Conservation (phyloP, 495 filamentous ascomycete species). For the Tuber magnatum region DNA sequence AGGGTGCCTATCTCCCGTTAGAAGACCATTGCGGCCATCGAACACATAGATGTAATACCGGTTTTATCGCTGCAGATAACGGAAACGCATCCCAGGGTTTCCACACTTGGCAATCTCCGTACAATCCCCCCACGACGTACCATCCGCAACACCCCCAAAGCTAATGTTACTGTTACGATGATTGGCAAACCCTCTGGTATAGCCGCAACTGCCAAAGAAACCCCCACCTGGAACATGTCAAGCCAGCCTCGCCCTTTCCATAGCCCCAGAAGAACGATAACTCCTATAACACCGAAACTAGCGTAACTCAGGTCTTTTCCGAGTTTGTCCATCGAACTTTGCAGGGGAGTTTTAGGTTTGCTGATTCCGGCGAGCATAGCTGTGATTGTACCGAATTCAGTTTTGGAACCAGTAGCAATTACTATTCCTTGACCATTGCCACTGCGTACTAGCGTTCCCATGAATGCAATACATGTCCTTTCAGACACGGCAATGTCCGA, state of each 20-base stretch:
- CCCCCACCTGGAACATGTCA: conserved; percentile 96
- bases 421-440: conserved; percentile 96
- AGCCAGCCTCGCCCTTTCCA: conserved; percentile 80
- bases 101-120: conserved; percentile 87
- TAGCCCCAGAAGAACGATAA: conserved; percentile 84
- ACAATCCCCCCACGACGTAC: conserved; percentile 89
- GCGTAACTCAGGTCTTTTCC: conserved; percentile 91
- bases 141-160: conserved; percentile 91
- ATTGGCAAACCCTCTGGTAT: conserved; percentile 97
- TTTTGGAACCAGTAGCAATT: conserved; percentile 83
- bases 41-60: conserved; percentile 43
- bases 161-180: conserved; percentile 94
- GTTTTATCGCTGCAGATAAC: conserved; percentile 99
- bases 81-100: conserved; percentile 95
- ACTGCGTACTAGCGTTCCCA: conserved; percentile 93
- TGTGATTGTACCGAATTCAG: conserved; percentile 95
- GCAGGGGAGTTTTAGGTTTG: conserved; percentile 84
- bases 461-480: conserved; percentile 67
- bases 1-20: conserved; percentile 57
- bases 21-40: conserved; percentile 17
- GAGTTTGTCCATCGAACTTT: conserved; percentile 92
- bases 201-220: conserved; percentile 91
- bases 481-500: conserved; percentile 38
- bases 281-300: conserved; percentile 85
- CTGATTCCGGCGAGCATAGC: conserved; percentile 87